Percentiles rank a stretch among this genome's conserved stretches.
Conservation (phyloP, 129 eudicot species). For the Flaveria brownii region DNA sequence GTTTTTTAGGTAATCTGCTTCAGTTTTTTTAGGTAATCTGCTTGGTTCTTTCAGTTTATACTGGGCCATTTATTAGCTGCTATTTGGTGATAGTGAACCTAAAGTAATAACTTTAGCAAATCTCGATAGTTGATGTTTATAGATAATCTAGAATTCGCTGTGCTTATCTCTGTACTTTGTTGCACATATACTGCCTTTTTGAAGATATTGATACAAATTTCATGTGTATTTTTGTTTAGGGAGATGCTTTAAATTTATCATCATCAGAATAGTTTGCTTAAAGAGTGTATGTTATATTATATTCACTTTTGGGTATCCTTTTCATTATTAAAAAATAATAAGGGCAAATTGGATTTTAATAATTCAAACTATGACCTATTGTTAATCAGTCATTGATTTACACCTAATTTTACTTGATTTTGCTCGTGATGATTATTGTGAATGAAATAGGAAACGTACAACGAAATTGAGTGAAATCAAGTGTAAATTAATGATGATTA, state of each 20-base stretch:
- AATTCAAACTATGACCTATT: too few species aligned
- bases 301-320: neutral
- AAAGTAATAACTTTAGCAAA: neutral
- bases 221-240: neutral
- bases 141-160: neutral
- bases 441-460: too few species aligned
- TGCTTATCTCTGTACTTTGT: neutral
- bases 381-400: too few species aligned
- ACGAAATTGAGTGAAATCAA: too few species aligned
- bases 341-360: too few species aligned
- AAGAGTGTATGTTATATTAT: neutral
- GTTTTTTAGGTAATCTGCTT: constrained; percentile 29
- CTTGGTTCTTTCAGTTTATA: neutral
- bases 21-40: neutral
- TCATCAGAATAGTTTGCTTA: neutral
- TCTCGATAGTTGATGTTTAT: neutral
- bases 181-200: neutral
- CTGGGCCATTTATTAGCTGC: neutral
- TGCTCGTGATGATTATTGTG: too few species aligned
- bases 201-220: neutral
- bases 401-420: too few species aligned
- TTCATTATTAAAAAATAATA: too few species aligned
- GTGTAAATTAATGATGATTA: too few species aligned
- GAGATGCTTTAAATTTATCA: neutral
- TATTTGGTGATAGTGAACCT: neutral